Evolutionary conservation across 2,329 filamentous ascomycete genomes (phyloP), one percentile per base, ranked within the genome.

Genomic region (Cercospora janseana): DNA sequence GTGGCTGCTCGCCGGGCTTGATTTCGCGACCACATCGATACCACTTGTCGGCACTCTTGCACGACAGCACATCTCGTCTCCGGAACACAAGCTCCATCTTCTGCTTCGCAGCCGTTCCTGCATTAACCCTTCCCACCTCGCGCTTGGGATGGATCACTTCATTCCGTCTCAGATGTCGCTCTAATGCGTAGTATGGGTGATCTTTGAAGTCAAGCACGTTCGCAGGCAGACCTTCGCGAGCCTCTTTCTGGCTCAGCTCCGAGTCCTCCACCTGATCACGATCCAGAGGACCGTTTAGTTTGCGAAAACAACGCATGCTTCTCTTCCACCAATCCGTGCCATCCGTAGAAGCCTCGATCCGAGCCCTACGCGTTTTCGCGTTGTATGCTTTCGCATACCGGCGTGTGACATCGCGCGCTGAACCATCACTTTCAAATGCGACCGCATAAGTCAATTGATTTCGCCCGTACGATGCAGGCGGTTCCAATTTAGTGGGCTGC

Each of bases 301-400:
- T 64, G 21, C 62, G 61, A 54, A 75, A 76, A 20, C 70, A 71
- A 62, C 59, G 77, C 69, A 73, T 75, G 35, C 66, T 75, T 51
- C 67, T 70, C 23, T 69, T 68, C 74, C 77, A 81, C 83, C 83
- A 86, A 46, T 62, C 61, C 15, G 73, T 69, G 2, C 82, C 82
- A 32, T 73, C 69, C 37, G 75, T 72, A 1, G 79, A 82, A 26
- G 70, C 73, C 58, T 97, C 93, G 1, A 98, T 79, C n/a, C 93
- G 83, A 51, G 80, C 70, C 57, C 83, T 89, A 16, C 88, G 80
- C 1, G 91, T 95, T 70, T 97, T 97, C 16, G 91, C 87, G 60
- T 90, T 93, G 70, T 86, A 97, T 0, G 86, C 85, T 68, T 93
- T 94, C 1, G 84, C 79, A 65, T 98, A 98, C 12, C 93, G 82